Evolutionary conservation across 164 flowering plant genomes (phyloP).

Genomic region (Vitis labrusca): DNA sequence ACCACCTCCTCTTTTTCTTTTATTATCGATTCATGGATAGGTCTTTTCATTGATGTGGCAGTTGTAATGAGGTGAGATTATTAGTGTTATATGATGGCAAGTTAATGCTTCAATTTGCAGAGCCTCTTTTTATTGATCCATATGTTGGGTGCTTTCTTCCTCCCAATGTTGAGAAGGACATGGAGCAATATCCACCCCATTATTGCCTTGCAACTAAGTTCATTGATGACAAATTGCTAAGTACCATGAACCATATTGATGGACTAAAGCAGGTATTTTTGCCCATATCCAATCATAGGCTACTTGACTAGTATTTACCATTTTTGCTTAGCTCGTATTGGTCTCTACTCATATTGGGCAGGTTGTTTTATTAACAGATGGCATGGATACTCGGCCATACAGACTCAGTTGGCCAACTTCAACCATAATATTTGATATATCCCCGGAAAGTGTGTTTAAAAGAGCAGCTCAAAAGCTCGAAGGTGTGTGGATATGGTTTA

Average conservation of each 20-base stretch:
- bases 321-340: neutral
- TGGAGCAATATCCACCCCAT: conserved; percentile 26
- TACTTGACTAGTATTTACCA: neutral
- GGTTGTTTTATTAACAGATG: conserved; percentile 93
- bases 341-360: conserved; percentile 31
- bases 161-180: conserved; percentile 21
- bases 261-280: conserved; percentile 71
- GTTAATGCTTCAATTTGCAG: conserved; percentile 33
- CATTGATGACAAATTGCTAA: conserved; percentile 75
- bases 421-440: conserved; percentile 71
- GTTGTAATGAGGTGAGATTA: neutral
- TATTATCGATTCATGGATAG: neutral
- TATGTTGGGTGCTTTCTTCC: conserved; percentile 70
- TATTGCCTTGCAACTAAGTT: conserved; percentile 83
- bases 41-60: neutral
- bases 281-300: neutral
- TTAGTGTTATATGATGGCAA: neutral
- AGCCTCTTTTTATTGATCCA: conserved; percentile 78
- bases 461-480: conserved; percentile 55
- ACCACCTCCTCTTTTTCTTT: neutral
- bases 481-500: conserved; percentile 35
- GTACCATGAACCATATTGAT: conserved; percentile 38
- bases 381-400: conserved; percentile 91
- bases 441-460: conserved; percentile 53
- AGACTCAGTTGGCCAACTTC: conserved; percentile 81